These are phyloP conservation scores for Colletotrichum sp. DNA, from an alignment of 2,329 filamentous ascomycete species.

Conservation along the genomic window DNA sequence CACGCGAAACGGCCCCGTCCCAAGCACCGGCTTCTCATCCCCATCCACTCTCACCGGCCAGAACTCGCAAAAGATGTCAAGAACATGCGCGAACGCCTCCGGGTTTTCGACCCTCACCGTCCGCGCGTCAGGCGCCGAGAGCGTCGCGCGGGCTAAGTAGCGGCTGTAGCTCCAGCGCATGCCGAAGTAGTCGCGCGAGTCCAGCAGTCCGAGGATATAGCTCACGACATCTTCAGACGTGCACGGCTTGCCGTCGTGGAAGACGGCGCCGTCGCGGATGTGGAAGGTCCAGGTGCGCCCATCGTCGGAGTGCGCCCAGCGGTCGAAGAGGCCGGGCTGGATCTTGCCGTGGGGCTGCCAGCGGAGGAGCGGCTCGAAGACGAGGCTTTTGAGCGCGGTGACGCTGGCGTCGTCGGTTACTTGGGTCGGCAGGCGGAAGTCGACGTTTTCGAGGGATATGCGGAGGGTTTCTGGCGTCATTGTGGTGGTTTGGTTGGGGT, in stretches of 20 bases:
- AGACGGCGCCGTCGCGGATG: neutral
- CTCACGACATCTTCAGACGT: neutral
- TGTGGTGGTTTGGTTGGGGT: neutral
- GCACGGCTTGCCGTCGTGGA: neutral
- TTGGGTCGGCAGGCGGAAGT: slow-evolving; percentile 9
- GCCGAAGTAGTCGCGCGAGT: slow-evolving; percentile 10
- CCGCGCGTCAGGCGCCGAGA: neutral
- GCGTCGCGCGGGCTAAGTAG: neutral
- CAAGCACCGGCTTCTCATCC: neutral
- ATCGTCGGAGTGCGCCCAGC: neutral
- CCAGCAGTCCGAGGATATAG: neutral
- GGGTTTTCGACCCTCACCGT: neutral
- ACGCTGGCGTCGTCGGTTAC: slow-evolving; percentile 8
- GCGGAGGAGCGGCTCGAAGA: slow-evolving; percentile 8
- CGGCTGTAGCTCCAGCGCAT: slow-evolving; percentile 15
- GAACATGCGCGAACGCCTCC: neutral
- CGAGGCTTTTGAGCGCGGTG: slow-evolving; percentile 2
- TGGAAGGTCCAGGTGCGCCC: neutral
- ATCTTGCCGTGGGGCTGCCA: neutral
- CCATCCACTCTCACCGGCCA: neutral
- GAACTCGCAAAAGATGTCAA: slow-evolving; percentile 6
- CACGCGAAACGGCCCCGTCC: neutral
- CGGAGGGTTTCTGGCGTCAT: slow-evolving; percentile 6
- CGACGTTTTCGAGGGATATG: slow-evolving; percentile 2
- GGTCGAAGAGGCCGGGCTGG: neutral